Percentiles rank a stretch among this genome's conserved stretches.
phyloP scores from a whole-genome alignment of 805 yeast genomes.

The Kodamaea leandrae region DNA sequence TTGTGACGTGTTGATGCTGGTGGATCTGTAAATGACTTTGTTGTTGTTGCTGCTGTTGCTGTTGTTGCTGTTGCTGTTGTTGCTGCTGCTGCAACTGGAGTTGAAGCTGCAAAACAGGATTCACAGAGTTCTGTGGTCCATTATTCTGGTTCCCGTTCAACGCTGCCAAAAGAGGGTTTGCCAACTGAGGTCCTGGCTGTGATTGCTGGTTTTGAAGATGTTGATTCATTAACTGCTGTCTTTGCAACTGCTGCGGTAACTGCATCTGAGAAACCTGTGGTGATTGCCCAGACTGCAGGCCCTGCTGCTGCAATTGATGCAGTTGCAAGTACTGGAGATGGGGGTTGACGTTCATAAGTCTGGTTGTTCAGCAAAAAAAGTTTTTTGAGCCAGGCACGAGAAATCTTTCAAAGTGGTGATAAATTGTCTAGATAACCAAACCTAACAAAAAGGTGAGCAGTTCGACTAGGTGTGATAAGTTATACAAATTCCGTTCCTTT shows the following conservation, averaged over 20 bases:
- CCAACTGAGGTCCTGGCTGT: slow-evolving; percentile 19
- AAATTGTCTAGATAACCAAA: too few relatives aligned
- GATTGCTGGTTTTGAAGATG: slow-evolving; percentile 24
- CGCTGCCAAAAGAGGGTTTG: slow-evolving; percentile 38
- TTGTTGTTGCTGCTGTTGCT: slow-evolving; percentile 23
- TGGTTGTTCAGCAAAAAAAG: slow-evolving; percentile 3
- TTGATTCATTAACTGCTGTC: slow-evolving; percentile 33
- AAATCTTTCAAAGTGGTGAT: too few relatives aligned
- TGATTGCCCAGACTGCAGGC: slow-evolving; percentile 26
- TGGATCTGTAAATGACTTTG: slow-evolving; percentile 19
- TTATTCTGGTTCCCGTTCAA: slow-evolving; percentile 26
- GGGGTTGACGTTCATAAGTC: slow-evolving; percentile 44
- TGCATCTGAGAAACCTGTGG: slow-evolving; percentile 37
- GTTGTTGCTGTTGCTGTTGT: slow-evolving; percentile 29
- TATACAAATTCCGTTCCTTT: too few relatives aligned
- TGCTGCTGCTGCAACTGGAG: slow-evolving; percentile 27
- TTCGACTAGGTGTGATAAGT: too few relatives aligned
- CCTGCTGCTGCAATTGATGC: slow-evolving; percentile 26
- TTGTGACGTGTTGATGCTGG: slow-evolving; percentile 19
- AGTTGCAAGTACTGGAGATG: slow-evolving; percentile 44
- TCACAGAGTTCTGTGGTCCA: slow-evolving; percentile 17
- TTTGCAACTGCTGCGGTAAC: slow-evolving; percentile 33
- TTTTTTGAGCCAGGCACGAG: slow-evolving; percentile 7
- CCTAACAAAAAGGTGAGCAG: too few relatives aligned
- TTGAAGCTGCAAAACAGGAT: slow-evolving; percentile 33